Conservation (phyloP, 371 early-diverging fungal species). For the Dentiscutata heterogama region DNA sequence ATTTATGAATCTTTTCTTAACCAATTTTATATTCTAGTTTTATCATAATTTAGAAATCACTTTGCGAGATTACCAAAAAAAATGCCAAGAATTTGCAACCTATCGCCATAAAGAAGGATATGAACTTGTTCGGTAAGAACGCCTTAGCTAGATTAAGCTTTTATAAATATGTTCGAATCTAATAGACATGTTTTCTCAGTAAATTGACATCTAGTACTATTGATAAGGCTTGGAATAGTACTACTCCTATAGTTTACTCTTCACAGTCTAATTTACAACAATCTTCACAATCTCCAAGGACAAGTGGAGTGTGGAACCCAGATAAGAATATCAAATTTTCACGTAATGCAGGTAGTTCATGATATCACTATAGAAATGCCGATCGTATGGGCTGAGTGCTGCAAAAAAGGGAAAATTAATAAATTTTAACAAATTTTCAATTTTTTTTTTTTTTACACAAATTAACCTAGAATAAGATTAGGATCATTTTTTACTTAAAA, state of each 20-base stretch:
- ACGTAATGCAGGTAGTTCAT: too few relatives aligned
- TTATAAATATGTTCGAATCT: not conserved
- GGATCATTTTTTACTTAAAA: too few relatives aligned
- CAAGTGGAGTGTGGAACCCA: too few relatives aligned
- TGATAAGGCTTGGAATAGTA: not conserved
- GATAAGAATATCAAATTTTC: too few relatives aligned
- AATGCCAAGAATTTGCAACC: constrained; percentile 17
- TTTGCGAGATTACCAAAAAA: constrained; percentile 2
- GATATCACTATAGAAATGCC: too few relatives aligned
- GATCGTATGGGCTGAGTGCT: too few relatives aligned
- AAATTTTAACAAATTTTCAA: too few relatives aligned
- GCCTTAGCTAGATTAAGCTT: not conserved
- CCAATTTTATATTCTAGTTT: constrained; percentile 7
- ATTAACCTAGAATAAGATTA: too few relatives aligned
- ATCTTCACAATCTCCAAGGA: too few relatives aligned
- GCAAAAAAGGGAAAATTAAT: too few relatives aligned
- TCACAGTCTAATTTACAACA: not conserved
- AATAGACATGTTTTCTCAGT: not conserved
- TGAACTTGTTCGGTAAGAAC: not conserved
- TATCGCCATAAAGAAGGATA: constrained; percentile 3
- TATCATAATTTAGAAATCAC: not conserved
- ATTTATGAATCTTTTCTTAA: not conserved
- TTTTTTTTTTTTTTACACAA: too few relatives aligned
- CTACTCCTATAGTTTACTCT: constrained; percentile 4
- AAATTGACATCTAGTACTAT: constrained; percentile 5